A percentile compares a stretch with the other conserved stretches of the same genome.
Conservation (phyloP, 2,329 filamentous ascomycete genomes). For the Aureobasidium sp. region DNA sequence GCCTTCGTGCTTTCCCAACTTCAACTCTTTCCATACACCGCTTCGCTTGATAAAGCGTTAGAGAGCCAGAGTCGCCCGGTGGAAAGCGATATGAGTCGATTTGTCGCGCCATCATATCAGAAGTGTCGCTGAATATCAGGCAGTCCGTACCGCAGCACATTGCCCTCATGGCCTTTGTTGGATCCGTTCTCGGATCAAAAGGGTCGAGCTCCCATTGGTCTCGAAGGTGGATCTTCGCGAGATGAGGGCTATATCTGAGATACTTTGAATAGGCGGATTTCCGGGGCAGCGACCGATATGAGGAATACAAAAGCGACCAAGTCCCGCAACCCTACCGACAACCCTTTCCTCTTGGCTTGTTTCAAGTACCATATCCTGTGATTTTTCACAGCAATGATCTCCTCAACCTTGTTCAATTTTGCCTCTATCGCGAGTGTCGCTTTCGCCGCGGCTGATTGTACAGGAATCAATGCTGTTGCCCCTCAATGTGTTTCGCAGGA, state of each 20-base stretch:
- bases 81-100: neutral
- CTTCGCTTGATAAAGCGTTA: neutral
- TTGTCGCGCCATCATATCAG: too few species aligned
- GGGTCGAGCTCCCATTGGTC: neutral
- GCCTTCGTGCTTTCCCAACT: neutral
- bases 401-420: constrained; percentile 1
- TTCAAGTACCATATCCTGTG: neutral
- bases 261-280: neutral
- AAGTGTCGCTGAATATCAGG: neutral
- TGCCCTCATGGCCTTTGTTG: neutral
- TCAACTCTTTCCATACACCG: neutral
- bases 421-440: neutral
- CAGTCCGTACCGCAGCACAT: neutral
- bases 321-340: neutral
- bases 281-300: neutral
- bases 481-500: constrained; percentile 7
- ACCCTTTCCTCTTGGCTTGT: constrained; percentile 1
- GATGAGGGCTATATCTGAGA: neutral
- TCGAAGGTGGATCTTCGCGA: constrained; percentile 1
- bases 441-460: constrained; percentile 1
- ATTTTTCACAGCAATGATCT: neutral
- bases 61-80: neutral
- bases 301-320: neutral
- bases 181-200: neutral
- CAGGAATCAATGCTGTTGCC: constrained; percentile 1